Percentiles rank a stretch among this genome's conserved stretches.
Evolutionary conservation across 345 rosid species (phyloP).

Genomic region (Iberis pinnata): DNA sequence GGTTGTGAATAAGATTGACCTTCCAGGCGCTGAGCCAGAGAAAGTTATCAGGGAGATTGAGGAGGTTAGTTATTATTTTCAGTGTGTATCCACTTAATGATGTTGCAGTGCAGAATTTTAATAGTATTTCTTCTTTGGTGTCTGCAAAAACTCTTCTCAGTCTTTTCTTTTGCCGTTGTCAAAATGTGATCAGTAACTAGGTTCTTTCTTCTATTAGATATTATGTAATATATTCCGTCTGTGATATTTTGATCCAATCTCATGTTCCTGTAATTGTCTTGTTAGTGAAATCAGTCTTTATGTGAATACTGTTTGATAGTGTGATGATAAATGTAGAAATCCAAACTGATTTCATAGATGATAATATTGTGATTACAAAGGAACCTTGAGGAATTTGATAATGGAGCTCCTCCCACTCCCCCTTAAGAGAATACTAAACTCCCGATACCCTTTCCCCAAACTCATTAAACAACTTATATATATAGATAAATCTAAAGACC

Average conservation of each 20-base stretch:
- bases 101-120: not conserved
- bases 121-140: constrained; percentile 8
- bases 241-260: not conserved
- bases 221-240: not conserved
- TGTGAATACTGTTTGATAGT: constrained; percentile 6
- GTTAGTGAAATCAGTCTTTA: constrained; percentile 9
- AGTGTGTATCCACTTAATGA: constrained; percentile 27
- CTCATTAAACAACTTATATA: too few relatives aligned
- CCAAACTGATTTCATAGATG: too few relatives aligned
- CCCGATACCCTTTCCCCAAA: too few relatives aligned
- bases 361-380: too few relatives aligned
- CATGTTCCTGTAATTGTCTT: not conserved
- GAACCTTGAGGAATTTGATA: too few relatives aligned
- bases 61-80: constrained; percentile 65
- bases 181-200: constrained; percentile 5
- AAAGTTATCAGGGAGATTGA: constrained; percentile 78
- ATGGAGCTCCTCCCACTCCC: too few relatives aligned
- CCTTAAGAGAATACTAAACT: too few relatives aligned
- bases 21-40: constrained; percentile 94
- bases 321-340: too few relatives aligned
- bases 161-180: not conserved
- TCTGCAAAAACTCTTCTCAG: constrained; percentile 1
- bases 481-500: too few relatives aligned
- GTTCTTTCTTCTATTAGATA: constrained; percentile 6
- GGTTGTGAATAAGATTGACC: constrained; percentile 98